Conservation (phyloP, 169 alveolate species). For the Eimeria brunetti region DNA sequence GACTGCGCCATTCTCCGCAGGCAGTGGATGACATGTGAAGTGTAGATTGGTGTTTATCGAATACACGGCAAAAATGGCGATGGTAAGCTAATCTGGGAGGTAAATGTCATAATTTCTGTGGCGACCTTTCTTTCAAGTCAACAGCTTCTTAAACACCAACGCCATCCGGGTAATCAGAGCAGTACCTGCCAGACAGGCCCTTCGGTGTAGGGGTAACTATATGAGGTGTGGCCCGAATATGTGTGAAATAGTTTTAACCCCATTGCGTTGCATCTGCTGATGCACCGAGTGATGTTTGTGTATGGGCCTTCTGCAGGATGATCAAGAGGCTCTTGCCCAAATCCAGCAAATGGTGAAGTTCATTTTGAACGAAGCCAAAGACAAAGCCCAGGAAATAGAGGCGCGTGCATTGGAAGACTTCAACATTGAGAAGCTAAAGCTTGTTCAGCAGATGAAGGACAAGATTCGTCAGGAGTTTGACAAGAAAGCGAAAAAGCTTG, state of each 20-base stretch:
- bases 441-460: constrained; percentile 94
- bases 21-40: constrained; percentile 55
- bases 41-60: neutral
- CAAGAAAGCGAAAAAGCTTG: constrained; percentile 87
- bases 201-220: neutral
- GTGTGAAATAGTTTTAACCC: neutral
- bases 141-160: neutral
- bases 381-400: constrained; percentile 95
- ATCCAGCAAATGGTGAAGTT: constrained; percentile 96
- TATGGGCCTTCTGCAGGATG: constrained; percentile 86
- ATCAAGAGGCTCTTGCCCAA: constrained; percentile 94
- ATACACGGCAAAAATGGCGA: constrained; percentile 65
- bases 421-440: constrained; percentile 93
- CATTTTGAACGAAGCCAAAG: constrained; percentile 96
- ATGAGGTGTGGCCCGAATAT: neutral
- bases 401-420: constrained; percentile 95
- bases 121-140: neutral
- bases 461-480: constrained; percentile 90
- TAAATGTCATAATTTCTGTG: too few species aligned
- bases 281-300: neutral
- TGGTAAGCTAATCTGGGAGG: neutral
- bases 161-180: neutral
- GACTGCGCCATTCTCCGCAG: constrained; percentile 26
- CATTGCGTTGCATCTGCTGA: neutral
- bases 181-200: neutral